Evolutionary conservation across 2,329 filamentous ascomycete species (phyloP), one percentile per base, ranked within the genome.

Genomic region (Colletotrichum sublineola): DNA sequence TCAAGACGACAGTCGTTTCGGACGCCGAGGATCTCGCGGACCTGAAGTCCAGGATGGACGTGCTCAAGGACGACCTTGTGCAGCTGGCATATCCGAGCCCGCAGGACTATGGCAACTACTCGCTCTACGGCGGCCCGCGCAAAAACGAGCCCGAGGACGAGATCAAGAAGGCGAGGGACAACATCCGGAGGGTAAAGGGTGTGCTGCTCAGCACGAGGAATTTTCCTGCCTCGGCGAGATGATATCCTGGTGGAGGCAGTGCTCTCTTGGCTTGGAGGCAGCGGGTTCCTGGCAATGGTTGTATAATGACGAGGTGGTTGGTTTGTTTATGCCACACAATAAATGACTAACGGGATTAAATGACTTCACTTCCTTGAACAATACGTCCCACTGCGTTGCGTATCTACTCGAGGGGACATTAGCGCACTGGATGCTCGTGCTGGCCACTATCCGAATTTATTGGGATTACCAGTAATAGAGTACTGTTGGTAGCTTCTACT

Each of bases 101-200:
- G 75, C 73, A 79, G 5, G 83, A 85, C 33, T 83, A 82, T 70
- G 79, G 81, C 71, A 75, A 79, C 61, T 80, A 81, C 71, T 82
- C 85, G 67, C 73, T 85, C 64, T 85, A 87, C 74, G 83, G 84
- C 42, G 82, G 82, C 24, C 81, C 80, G n/a, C 81, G 80, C 40
- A 84, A 80, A 75, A 81, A 81, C 62, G 90, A 90, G 76, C 87
- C 88, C 40, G 87, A 90, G 73, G 93, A 96, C 80, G 92, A 93
- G 81, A 91, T 94, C 76, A 90, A 90, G 74, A 90, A 89, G 78
- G 86, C 93, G 29, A 93, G 93, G 82, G 90, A 90, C 75, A 93
- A 92, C 73, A 95, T 97, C 63, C 85, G 94, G 75, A 88, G 92
- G 68, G 89, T 96, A 53, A 97, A 97, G 84, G 94, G 94, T 1